Percentiles rank a stretch among this genome's conserved stretches.
phyloP scores from a whole-genome alignment of 257 asterid species.

The Nicotiana undulata region DNA sequence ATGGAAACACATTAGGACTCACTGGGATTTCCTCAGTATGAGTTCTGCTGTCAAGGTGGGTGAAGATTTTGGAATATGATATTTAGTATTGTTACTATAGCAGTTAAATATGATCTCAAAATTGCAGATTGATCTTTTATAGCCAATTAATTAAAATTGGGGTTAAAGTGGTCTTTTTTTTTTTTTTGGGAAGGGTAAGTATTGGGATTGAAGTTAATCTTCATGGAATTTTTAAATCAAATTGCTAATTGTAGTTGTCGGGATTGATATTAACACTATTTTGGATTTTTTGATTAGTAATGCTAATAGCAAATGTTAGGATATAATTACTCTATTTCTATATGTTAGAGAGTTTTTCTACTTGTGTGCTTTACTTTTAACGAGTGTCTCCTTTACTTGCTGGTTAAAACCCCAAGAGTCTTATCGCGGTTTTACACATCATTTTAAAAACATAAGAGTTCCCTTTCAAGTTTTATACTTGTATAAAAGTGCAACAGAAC shows the following conservation, averaged over 20 bases:
- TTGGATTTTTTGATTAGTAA: neutral
- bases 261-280: no score
- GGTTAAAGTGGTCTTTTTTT: no score
- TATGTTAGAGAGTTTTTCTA: neutral
- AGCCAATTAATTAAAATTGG: neutral
- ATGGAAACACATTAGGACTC: no score
- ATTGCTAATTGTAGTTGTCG: neutral
- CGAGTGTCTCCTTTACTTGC: neutral
- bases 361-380: neutral
- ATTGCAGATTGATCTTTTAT: no score
- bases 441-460: neutral
- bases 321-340: neutral
- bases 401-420: neutral
- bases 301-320: neutral
- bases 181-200: neutral
- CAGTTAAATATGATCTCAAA: neutral
- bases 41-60: no score
- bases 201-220: neutral
- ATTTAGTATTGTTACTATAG: neutral
- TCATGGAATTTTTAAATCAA: neutral
- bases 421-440: neutral
- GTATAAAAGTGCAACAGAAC: neutral
- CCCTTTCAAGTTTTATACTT: neutral
- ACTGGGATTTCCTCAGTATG: no score
- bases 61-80: no score